phyloP scores from a whole-genome alignment of 83 land plant genomes.

The Diphasiastrum complanatum region DNA sequence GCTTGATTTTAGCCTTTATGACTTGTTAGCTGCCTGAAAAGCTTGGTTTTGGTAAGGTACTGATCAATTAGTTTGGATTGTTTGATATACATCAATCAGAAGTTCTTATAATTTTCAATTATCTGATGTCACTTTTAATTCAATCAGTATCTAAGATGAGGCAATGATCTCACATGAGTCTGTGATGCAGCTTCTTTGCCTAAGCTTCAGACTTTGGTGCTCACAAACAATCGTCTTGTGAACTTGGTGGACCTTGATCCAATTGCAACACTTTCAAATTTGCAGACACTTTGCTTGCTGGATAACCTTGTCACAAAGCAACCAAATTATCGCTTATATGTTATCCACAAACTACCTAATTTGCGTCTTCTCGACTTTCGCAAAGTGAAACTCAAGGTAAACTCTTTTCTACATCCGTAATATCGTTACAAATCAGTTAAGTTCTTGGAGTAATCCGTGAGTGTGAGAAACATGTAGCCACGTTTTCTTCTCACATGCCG shows the following conservation, averaged over 20 bases:
- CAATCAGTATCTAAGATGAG: not conserved
- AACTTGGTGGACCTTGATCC: slow-evolving; percentile 96
- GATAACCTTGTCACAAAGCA: slow-evolving; percentile 85
- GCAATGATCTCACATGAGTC: not conserved
- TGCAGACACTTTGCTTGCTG: slow-evolving; percentile 71
- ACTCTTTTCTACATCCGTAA: slow-evolving; percentile 5
- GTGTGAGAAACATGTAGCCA: not conserved
- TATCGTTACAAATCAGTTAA: not conserved
- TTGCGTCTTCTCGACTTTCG: slow-evolving; percentile 85
- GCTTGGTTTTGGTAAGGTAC: not conserved
- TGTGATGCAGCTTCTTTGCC: slow-evolving; percentile 75
- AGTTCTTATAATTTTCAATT: no score
- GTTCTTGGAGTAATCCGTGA: not conserved
- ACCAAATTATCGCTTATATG: slow-evolving; percentile 75
- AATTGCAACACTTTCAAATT: slow-evolving; percentile 60
- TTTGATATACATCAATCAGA: no score
- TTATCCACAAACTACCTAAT: slow-evolving; percentile 79
- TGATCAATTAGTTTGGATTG: not conserved
- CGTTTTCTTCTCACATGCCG: no score
- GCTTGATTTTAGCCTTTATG: not conserved
- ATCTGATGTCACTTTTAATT: no score
- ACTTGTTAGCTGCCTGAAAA: not conserved
- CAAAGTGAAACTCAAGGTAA: slow-evolving; percentile 85
- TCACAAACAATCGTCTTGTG: slow-evolving; percentile 84
- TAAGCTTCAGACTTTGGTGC: slow-evolving; percentile 79